Base-by-base conservation (phyloP, 768 basidiomycete genomes). In the Russula virescens region DNA sequence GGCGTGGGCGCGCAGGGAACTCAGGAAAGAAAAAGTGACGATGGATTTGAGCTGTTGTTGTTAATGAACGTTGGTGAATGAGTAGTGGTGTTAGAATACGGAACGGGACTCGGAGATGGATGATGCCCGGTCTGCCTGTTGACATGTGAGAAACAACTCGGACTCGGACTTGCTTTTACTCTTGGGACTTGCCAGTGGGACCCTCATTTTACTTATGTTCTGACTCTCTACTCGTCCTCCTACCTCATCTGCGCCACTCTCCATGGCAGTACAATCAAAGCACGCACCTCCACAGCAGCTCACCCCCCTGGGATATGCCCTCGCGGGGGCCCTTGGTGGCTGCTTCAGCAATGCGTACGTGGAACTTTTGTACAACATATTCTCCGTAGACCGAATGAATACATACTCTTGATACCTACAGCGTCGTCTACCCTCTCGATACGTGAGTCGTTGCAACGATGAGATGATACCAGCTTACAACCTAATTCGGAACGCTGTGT, bases 371-470 rank as follows among this genome's bases (percentile, higher is more conserved):
- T 0, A 14, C 13, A 31, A 16, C 16, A 34, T 56, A 19, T 48
- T 53, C 62, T 11, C 31, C 31, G 8, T 13, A 35, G 26, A 11
- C 47, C 35, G 45, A 67, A 57, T 26, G 35, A 34, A 46, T n/a
- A 45, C n/a, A n/a, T 47, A 53, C 16, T 43, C 46, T 31, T 62
- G 28, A 13, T 28, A 14, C 10, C 5, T 60, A 1, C 68, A 96
- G 94, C 49, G 82, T 89, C 50, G 93, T 98, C 4, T 99, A 99
- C 72, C 96, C 96, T 18, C 77, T 99, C 58, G 96, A 99, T 93
- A 77, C 69, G 91, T 77, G 56, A 55, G 62, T 31, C 49, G 28
- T 58, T 35, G 38, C 42, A 48, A 45, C n/a, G 42, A n/a, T 28
- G 34, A 31, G 11, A 26, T 28, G 34, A 31, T 11, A 26, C 46